These are phyloP conservation scores for Penicillium digitatum DNA, from an alignment of 2,329 filamentous ascomycete genomes.

Conservation along the genomic window DNA sequence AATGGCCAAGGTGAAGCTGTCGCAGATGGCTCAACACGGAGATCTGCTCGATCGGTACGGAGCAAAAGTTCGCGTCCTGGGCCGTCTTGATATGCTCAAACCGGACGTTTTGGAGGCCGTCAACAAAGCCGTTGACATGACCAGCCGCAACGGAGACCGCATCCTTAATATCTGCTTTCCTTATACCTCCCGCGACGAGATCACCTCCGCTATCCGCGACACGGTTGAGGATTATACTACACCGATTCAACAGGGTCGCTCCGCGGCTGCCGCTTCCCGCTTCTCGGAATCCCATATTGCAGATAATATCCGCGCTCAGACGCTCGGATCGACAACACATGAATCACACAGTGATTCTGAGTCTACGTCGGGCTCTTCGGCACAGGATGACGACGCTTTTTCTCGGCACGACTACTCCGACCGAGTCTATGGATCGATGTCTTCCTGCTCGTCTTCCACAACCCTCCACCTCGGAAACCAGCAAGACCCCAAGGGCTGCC, in stretches of 20 bases:
- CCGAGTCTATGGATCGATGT: slow-evolving; percentile 33
- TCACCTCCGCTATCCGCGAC: slow-evolving; percentile 79
- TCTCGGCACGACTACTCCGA: slow-evolving; percentile 20
- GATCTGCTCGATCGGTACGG: slow-evolving; percentile 91
- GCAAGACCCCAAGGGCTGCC: slow-evolving; percentile 34
- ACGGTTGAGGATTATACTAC: slow-evolving; percentile 84
- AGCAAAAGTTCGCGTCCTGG: slow-evolving; percentile 77
- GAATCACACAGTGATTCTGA: slow-evolving; percentile 48
- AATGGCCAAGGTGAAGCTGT: slow-evolving; percentile 91
- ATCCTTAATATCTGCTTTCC: slow-evolving; percentile 95
- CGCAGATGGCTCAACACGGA: slow-evolving; percentile 87
- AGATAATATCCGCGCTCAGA: slow-evolving; percentile 71
- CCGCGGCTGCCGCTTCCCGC: slow-evolving; percentile 37
- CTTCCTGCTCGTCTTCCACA: slow-evolving; percentile 46
- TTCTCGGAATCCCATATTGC: slow-evolving; percentile 87
- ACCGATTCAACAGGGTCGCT: slow-evolving; percentile 52
- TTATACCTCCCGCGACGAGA: slow-evolving; percentile 93
- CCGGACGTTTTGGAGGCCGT: slow-evolving; percentile 85
- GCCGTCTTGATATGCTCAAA: slow-evolving; percentile 77
- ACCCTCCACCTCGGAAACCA: slow-evolving; percentile 43
- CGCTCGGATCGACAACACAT: slow-evolving; percentile 38
- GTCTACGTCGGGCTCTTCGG: slow-evolving; percentile 42
- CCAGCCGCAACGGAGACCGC: slow-evolving; percentile 75
- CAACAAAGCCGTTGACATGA: slow-evolving; percentile 79
- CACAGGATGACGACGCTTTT: slow-evolving; percentile 43